Evolutionary conservation across 106 monocot species (phyloP).

Genomic region (Dioscorea alata): DNA sequence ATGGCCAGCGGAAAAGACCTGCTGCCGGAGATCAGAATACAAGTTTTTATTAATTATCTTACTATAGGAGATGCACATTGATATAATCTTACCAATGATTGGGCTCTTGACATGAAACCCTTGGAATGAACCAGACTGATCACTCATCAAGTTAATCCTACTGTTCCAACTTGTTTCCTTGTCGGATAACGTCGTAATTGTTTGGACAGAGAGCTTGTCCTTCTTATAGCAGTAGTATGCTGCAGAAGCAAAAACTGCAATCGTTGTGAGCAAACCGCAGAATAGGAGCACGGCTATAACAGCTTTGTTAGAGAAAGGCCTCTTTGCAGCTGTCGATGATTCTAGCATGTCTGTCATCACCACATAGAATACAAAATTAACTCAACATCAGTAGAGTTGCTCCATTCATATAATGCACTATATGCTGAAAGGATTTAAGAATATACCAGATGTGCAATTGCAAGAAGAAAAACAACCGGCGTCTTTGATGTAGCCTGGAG

Average conservation of each 20-base stretch:
- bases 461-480: conserved; percentile 60
- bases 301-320: conserved; percentile 30
- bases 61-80: background rate
- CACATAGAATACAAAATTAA: background rate
- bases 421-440: background rate
- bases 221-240: conserved; percentile 57
- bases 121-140: conserved; percentile 40
- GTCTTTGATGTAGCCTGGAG: conserved; percentile 17
- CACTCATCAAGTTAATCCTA: conserved; percentile 52
- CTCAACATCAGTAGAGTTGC: background rate
- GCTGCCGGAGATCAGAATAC: background rate
- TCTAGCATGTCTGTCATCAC: conserved; percentile 1
- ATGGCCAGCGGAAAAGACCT: conserved; percentile 36
- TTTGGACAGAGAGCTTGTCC: conserved; percentile 27
- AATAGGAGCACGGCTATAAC: conserved; percentile 47
- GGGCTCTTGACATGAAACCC: conserved; percentile 11
- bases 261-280: conserved; percentile 43
- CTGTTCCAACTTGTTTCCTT: conserved; percentile 67
- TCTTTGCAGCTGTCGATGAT: conserved; percentile 22
- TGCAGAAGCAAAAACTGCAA: conserved; percentile 35
- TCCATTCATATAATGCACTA: background rate
- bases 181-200: conserved; percentile 23
- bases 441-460: conserved; percentile 73
- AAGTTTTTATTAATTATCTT: too few species aligned
- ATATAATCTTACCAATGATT: conserved; percentile 11